phyloP scores from a whole-genome alignment of 768 basidiomycete genomes.

The Russula sp. region DNA sequence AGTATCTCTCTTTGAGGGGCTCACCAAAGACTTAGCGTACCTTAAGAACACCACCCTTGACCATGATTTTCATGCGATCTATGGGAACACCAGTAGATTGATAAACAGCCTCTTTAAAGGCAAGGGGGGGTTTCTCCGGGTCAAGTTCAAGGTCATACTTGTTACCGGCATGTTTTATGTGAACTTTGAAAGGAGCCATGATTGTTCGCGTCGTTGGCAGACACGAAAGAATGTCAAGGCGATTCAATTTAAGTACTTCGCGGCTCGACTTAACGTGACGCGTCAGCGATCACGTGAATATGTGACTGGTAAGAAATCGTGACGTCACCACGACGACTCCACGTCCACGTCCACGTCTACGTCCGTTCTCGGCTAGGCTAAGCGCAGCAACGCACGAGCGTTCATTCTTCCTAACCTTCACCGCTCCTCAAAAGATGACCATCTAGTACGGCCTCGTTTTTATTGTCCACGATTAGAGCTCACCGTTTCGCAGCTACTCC shows the following conservation, averaged over 20 bases:
- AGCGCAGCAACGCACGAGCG: no score
- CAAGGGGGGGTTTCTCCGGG: conserved; percentile 56
- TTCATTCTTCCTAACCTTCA: neutral
- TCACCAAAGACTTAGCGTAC: conserved; percentile 36
- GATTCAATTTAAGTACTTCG: neutral
- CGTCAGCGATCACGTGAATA: conserved; percentile 14
- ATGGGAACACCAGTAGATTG: conserved; percentile 78
- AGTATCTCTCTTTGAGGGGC: neutral
- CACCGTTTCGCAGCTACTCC: conserved; percentile 49
- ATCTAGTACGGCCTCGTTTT: conserved; percentile 37
- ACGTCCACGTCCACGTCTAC: neutral
- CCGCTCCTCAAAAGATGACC: conserved; percentile 36
- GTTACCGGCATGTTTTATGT: conserved; percentile 90
- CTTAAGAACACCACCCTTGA: conserved; percentile 89
- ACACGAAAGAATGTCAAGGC: neutral
- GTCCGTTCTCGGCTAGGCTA: neutral
- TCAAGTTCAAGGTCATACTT: conserved; percentile 65
- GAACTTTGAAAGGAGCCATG: conserved; percentile 69
- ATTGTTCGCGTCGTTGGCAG: conserved; percentile 6
- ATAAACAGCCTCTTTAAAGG: conserved; percentile 82
- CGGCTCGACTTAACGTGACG: conserved; percentile 1
- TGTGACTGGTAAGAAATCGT: conserved; percentile 1
- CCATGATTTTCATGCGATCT: conserved; percentile 96
- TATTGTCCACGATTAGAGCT: neutral
- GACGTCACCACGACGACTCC: conserved; percentile 4